Evolutionary conservation across 345 rosid genomes (phyloP).

Genomic region (Durio zibethinus): DNA sequence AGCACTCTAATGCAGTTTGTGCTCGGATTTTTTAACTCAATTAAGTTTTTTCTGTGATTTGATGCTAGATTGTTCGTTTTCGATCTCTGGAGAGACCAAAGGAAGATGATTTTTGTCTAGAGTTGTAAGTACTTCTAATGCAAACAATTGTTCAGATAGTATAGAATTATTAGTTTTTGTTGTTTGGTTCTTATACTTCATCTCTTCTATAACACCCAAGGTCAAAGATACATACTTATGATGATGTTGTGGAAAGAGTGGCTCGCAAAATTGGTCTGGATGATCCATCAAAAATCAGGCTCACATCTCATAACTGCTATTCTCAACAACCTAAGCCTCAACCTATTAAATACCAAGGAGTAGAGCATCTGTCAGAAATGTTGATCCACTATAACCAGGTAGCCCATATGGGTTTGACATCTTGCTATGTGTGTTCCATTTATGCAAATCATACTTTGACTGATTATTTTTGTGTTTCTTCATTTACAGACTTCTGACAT

Average conservation of each 20-base stretch:
- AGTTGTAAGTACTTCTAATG: constrained; percentile 59
- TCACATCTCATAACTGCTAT: constrained; percentile 95
- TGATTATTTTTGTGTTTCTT: constrained; percentile 1
- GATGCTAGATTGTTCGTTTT: constrained; percentile 66
- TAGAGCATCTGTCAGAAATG: constrained; percentile 88
- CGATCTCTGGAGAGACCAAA: constrained; percentile 84
- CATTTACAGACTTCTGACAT: constrained; percentile 79
- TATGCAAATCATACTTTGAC: constrained; percentile 10
- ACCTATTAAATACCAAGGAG: constrained; percentile 83
- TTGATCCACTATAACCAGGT: constrained; percentile 94
- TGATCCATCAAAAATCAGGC: constrained; percentile 84
- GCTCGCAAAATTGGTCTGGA: constrained; percentile 79
- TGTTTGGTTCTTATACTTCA: constrained; percentile 13
- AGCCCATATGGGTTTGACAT: constrained; percentile 10
- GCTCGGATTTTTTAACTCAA: not conserved
- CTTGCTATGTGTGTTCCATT: constrained; percentile 4
- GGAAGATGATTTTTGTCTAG: constrained; percentile 80
- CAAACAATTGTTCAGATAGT: not conserved
- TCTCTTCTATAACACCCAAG: constrained; percentile 35
- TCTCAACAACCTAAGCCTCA: constrained; percentile 95
- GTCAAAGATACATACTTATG: constrained; percentile 84
- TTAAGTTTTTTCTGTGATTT: constrained; percentile 19
- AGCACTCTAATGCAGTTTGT: not conserved
- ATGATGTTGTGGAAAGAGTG: constrained; percentile 80
- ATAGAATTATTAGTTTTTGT: not conserved